phyloP scores from a whole-genome alignment of 177 flowering plant genomes.

The Vitis hybrid region DNA sequence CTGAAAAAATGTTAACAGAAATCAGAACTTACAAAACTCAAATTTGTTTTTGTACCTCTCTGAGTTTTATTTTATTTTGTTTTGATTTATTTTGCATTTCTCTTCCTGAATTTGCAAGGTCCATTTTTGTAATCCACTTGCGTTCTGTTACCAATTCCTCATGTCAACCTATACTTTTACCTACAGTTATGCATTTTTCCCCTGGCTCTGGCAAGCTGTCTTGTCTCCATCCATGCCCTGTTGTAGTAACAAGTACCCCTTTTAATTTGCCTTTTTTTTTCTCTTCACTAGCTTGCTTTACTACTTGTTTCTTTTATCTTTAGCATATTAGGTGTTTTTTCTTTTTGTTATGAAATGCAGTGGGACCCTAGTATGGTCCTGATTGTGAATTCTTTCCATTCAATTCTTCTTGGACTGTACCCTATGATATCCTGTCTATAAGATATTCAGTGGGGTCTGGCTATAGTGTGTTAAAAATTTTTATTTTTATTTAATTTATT shows the following conservation, averaged over 20 bases:
- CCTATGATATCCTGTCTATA: no score
- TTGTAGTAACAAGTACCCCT: background rate
- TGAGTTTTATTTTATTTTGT: no score
- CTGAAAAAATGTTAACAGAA: no score
- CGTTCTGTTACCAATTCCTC: background rate
- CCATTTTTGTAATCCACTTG: background rate
- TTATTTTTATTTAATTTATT: background rate
- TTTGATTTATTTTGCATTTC: no score
- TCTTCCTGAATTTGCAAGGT: background rate
- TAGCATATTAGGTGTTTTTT: background rate
- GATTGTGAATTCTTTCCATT: background rate
- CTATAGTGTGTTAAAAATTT: background rate
- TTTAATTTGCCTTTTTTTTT: background rate
- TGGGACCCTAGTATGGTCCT: background rate
- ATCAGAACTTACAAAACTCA: no score
- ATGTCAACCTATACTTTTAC: background rate
- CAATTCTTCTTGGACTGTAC: background rate
- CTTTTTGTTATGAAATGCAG: background rate
- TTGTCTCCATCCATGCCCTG: background rate
- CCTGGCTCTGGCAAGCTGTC: background rate
- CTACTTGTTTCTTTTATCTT: background rate
- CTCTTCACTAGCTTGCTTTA: no score
- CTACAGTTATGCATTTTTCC: background rate
- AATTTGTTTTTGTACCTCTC: background rate
- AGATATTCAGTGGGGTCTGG: no score